Evolutionary conservation across 1,284 basidiomycete species (phyloP).

Genomic region (Austroboletus olivaceoglutinosus): DNA sequence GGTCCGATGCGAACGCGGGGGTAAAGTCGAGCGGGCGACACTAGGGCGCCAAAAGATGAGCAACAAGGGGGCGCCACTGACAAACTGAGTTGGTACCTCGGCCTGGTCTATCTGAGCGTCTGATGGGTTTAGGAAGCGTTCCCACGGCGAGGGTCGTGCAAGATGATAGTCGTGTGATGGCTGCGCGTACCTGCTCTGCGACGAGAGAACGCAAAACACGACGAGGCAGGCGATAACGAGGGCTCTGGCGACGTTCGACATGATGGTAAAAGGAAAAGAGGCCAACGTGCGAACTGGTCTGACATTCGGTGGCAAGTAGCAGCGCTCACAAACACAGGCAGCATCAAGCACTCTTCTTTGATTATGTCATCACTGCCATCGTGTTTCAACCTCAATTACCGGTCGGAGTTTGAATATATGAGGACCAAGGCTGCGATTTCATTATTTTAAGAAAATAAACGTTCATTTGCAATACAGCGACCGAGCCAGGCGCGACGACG

Average conservation of each 20-base stretch:
- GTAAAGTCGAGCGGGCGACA: constrained; percentile 61
- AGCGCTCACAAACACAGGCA: background rate
- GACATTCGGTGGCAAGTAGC: constrained; percentile 4
- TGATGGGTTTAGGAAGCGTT: constrained; percentile 3
- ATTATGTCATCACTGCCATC: constrained; percentile 9
- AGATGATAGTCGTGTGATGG: constrained; percentile 23
- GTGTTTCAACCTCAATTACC: background rate
- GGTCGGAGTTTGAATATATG: background rate
- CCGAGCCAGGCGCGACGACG: constrained; percentile 1
- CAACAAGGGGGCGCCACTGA: background rate
- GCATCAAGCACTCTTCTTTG: background rate
- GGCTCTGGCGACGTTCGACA: constrained; percentile 45
- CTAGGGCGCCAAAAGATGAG: constrained; percentile 32
- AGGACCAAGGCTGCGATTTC: background rate
- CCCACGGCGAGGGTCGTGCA: constrained; percentile 11
- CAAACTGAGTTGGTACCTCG: constrained; percentile 9
- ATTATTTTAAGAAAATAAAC: too few species aligned
- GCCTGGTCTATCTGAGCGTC: constrained; percentile 1
- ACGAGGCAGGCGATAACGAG: constrained; percentile 51
- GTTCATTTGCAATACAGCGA: constrained; percentile 1
- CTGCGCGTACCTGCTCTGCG: constrained; percentile 56
- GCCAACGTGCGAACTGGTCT: constrained; percentile 4
- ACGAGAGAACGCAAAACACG: constrained; percentile 62
- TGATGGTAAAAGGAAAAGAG: constrained; percentile 11
- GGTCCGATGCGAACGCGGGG: constrained; percentile 39